Evolutionary conservation across 306 rosid species (phyloP), one percentile per base, ranked within the genome.

Genomic region (Sphenostylis stenocarpa): DNA sequence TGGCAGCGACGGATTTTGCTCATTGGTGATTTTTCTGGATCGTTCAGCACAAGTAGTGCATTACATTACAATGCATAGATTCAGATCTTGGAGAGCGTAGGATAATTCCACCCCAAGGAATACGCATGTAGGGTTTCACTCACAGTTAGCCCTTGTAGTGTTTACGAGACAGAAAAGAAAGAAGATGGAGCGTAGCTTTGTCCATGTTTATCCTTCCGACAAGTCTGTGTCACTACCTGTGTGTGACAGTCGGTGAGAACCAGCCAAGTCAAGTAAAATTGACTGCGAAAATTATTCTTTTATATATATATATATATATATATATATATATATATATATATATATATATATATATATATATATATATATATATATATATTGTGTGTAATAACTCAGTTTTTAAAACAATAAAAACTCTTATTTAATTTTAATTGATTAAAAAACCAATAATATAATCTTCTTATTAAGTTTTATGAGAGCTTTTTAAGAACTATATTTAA

Each of bases 1-100:
- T 84, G 90, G 83, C 88, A 84, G 63, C 96, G 94, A 83, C 88
- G 92, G 77, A 85, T 44, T n/a, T 80, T 86, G 88, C 83, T 94
- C 98, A 94, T 93, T 82, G 83, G 85, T 41, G 69, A 23, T 34
- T 36, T 2, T 70, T 72, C 67, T 8, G 19, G 69, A 57, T 65
- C 80, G 47, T 52, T 23, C 62, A 75, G 55, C 74, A 81, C 72
- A 74, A 53, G 73, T 71, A 65, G 70, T 20, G 65, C 92, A 88
- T 86, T 85, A 74, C 91, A 89, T 88, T 85, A 74, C 91, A 89
- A 88, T 85, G 70, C 85, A 78, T 28, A 65, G 74, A 88, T 74
- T 80, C 88, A 61, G 85, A 83, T 83, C 87, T 77, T 81, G 36
- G 47, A 24, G 62, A 36, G 75, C 77, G 82, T 44, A 16, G 60